Conservation (phyloP, 495 filamentous ascomycete genomes). For the Clavariopsis aquatica region DNA sequence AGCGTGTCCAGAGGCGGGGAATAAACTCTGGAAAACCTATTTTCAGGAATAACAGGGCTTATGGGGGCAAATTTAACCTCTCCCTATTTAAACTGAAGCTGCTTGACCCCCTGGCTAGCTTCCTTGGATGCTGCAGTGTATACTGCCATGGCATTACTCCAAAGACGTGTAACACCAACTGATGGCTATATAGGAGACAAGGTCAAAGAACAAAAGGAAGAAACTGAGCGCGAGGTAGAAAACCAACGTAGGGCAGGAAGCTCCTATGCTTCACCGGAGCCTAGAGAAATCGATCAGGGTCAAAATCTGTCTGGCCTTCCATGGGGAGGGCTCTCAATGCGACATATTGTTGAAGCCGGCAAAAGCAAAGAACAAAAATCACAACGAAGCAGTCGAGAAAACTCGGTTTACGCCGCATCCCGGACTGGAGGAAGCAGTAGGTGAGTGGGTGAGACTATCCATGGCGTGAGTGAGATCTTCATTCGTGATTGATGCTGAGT, state of each 20-base stretch:
- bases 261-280: constrained; percentile 57
- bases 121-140: too few species aligned
- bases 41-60: too few species aligned
- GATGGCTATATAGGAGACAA: constrained; percentile 55
- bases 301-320: constrained; percentile 60
- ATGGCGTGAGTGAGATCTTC: constrained; percentile 28
- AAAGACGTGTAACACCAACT: constrained; percentile 2
- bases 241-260: constrained; percentile 58
- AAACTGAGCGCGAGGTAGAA: constrained; percentile 56
- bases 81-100: too few species aligned
- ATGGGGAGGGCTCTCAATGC: constrained; percentile 62
- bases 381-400: constrained; percentile 38
- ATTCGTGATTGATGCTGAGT: constrained; percentile 13
- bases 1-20: too few species aligned
- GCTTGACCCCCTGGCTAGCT: too few species aligned
- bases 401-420: constrained; percentile 43
- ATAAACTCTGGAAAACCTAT: too few species aligned
- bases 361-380: constrained; percentile 48
- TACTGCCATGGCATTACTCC: too few species aligned
- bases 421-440: constrained; percentile 42
- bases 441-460: constrained; percentile 35
- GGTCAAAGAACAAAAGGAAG: constrained; percentile 58
- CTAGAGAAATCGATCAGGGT: constrained; percentile 52
- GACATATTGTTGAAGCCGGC: constrained; percentile 56
- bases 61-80: too few species aligned